phyloP scores from a whole-genome alignment of 2,329 filamentous ascomycete genomes.

The Phoma herbarum region DNA sequence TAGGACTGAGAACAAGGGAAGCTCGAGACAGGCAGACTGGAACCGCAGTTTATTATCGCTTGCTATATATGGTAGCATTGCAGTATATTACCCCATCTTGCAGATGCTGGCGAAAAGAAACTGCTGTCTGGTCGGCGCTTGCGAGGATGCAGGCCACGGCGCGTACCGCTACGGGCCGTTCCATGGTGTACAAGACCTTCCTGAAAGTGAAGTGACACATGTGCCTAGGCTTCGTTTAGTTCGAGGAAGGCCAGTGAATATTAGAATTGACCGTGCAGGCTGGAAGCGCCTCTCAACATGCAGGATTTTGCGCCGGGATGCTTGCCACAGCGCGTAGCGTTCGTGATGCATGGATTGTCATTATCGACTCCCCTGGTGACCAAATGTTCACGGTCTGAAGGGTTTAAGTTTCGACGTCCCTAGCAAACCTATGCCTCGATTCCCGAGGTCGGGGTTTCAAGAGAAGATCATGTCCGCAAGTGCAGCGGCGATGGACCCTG shows the following conservation, averaged over 20 bases:
- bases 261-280: neutral
- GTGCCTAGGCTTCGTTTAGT: neutral
- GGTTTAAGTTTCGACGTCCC: too few relatives aligned
- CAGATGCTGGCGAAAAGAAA: neutral
- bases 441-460: neutral
- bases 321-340: neutral
- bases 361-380: neutral
- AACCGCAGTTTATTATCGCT: neutral
- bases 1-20: neutral
- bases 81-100: neutral
- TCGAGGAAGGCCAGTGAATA: neutral
- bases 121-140: neutral
- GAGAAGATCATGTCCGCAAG: too few relatives aligned
- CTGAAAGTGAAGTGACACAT: neutral
- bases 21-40: neutral
- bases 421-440: neutral
- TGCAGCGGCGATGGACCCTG: neutral
- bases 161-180: neutral
- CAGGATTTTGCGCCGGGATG: neutral
- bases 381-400: neutral
- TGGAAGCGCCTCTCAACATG: neutral
- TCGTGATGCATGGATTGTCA: neutral
- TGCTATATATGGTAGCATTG: neutral
- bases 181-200: neutral
- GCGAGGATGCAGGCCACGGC: neutral